Evolutionary conservation across 768 basidiomycete species (phyloP).

Genomic region (Serpula lacrymans): DNA sequence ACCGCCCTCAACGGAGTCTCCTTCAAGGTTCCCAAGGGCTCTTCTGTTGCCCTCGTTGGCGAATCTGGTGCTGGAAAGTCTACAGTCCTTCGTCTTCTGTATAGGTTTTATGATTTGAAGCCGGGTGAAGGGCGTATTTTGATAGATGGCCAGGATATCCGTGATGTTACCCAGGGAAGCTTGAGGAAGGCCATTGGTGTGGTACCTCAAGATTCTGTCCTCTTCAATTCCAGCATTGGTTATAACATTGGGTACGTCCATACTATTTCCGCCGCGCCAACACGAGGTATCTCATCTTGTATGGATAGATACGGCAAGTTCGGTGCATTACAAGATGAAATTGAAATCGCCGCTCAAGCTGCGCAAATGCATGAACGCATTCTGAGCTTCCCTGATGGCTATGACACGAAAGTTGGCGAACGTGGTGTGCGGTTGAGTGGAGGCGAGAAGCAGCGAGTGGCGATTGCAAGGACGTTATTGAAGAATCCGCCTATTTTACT

Average conservation of each 20-base stretch:
- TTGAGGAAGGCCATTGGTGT: slow-evolving; percentile 82
- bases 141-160: slow-evolving; percentile 86
- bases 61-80: slow-evolving; percentile 82
- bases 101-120: slow-evolving; percentile 87
- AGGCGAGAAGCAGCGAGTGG: slow-evolving; percentile 88
- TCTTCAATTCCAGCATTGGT: slow-evolving; percentile 24
- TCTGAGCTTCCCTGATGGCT: slow-evolving; percentile 77
- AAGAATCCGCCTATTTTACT: slow-evolving; percentile 83
- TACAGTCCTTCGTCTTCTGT: slow-evolving; percentile 82
- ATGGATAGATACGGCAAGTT: slow-evolving; percentile 71
- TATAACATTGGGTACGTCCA: no score
- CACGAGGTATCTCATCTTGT: no score
- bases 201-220: slow-evolving; percentile 74
- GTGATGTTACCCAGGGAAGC: slow-evolving; percentile 79
- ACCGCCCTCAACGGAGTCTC: slow-evolving; percentile 74
- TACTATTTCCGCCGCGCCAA: no score
- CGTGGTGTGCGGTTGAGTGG: slow-evolving; percentile 81
- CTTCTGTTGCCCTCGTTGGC: slow-evolving; percentile 87
- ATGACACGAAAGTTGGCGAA: slow-evolving; percentile 88
- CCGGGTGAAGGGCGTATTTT: slow-evolving; percentile 77
- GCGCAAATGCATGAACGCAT: slow-evolving; percentile 90
- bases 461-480: slow-evolving; percentile 81
- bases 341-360: slow-evolving; percentile 73
- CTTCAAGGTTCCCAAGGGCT: slow-evolving; percentile 85
- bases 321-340: slow-evolving; percentile 65